A percentile compares a stretch with the other conserved stretches of the same genome.
phyloP scores from a whole-genome alignment of 192 early-diverging fungal genomes.

The Rhizoclosmatium sp. region DNA sequence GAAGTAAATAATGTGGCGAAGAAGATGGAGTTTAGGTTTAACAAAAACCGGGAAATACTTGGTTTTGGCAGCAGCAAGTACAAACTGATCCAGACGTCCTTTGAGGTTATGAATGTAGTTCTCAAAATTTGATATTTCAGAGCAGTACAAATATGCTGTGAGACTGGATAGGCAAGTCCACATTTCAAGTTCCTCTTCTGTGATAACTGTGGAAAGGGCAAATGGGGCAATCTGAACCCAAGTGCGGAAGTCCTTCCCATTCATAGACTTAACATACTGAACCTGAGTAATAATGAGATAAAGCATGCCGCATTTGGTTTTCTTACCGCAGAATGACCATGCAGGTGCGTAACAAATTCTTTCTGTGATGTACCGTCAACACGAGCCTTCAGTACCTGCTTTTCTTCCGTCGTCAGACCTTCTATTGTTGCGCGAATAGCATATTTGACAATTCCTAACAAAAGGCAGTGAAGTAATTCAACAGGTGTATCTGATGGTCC shows the following conservation, averaged over 20 bases:
- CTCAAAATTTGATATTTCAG: neutral
- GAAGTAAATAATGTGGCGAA: neutral
- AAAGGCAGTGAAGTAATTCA: neutral
- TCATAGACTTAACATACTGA: slow-evolving; percentile 7
- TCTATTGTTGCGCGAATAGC: neutral
- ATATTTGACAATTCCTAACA: slow-evolving; percentile 4
- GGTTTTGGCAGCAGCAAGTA: neutral
- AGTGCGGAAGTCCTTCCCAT: slow-evolving; percentile 5
- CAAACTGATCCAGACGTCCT: neutral
- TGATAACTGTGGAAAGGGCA: neutral
- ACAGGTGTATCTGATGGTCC: slow-evolving; percentile 13
- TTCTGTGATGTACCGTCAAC: neutral
- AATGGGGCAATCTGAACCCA: slow-evolving; percentile 20
- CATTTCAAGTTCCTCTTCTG: neutral
- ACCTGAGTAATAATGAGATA: slow-evolving; percentile 3
- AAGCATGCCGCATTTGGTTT: neutral
- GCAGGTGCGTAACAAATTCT: neutral
- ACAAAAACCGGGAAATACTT: neutral
- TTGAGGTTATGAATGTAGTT: slow-evolving; percentile 1
- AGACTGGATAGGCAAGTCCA: neutral
- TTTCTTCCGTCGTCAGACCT: neutral
- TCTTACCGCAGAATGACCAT: neutral
- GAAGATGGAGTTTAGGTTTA: slow-evolving; percentile 13
- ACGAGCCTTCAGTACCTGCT: slow-evolving; percentile 2
- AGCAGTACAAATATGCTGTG: neutral